These are phyloP conservation scores for Phyllosticta citriasiana DNA, from an alignment of 2,329 filamentous ascomycete genomes.

Conservation along the genomic window DNA sequence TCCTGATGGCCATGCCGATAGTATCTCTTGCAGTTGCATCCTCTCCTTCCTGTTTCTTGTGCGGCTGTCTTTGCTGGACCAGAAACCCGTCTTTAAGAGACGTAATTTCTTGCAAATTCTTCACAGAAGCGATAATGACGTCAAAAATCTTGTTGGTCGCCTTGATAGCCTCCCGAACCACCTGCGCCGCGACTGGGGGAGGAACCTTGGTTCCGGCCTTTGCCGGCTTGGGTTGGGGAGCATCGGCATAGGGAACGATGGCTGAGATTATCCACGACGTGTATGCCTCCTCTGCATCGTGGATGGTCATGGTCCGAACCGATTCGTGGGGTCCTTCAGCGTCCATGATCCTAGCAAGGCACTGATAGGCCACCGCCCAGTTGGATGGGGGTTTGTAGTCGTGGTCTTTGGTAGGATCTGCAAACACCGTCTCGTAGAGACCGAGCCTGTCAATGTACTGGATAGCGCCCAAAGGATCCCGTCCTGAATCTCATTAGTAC, in stretches of 20 bases:
- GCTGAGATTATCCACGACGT: constrained; percentile 68
- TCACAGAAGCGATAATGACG: constrained; percentile 54
- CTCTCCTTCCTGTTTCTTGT: constrained; percentile 34
- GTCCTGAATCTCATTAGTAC: constrained; percentile 29
- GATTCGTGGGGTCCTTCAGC: neutral
- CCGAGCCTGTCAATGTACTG: constrained; percentile 54
- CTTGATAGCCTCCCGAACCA: constrained; percentile 69
- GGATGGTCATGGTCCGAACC: constrained; percentile 40
- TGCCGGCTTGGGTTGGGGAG: constrained; percentile 25
- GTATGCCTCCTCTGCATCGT: constrained; percentile 55
- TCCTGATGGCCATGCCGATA: constrained; percentile 64
- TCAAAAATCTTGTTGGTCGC: constrained; percentile 65
- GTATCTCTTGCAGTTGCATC: constrained; percentile 45
- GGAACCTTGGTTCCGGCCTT: constrained; percentile 41
- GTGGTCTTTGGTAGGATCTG: constrained; percentile 50
- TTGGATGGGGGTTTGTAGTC: constrained; percentile 46
- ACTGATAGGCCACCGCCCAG: constrained; percentile 57
- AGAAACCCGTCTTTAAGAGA: constrained; percentile 45
- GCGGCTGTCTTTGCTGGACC: constrained; percentile 37
- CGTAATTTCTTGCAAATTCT: constrained; percentile 54
- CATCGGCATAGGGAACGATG: constrained; percentile 61
- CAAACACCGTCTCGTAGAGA: constrained; percentile 66
- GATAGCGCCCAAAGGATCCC: constrained; percentile 52
- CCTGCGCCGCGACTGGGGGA: constrained; percentile 51
- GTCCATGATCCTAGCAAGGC: constrained; percentile 31